These are phyloP conservation scores for Porodaedalea pini DNA, from an alignment of 1,284 basidiomycete species.

Conservation along the genomic window DNA sequence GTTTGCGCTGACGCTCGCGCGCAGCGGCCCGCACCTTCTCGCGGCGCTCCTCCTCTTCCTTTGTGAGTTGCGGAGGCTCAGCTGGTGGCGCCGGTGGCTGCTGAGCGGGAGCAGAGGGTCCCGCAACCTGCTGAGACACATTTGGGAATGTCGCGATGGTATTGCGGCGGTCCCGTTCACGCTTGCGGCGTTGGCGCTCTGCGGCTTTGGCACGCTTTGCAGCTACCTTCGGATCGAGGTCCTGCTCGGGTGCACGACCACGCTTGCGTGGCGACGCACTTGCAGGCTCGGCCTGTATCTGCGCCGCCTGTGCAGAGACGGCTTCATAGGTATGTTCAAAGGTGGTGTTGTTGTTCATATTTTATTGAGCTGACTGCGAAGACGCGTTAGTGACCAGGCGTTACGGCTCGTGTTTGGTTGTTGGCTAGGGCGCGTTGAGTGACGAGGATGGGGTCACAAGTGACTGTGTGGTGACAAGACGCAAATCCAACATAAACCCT, in stretches of 20 bases:
- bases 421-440: neutral
- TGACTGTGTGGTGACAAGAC: conserved; percentile 14
- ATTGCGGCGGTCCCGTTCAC: conserved; percentile 57
- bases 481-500: neutral
- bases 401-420: conserved; percentile 1
- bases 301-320: neutral
- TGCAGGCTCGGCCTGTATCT: neutral
- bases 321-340: conserved; percentile 11
- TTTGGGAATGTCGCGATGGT: conserved; percentile 30
- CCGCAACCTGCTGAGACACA: conserved; percentile 23
- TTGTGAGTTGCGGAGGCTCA: conserved; percentile 19
- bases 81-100: conserved; percentile 25
- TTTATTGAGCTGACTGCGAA: neutral
- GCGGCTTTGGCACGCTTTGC: conserved; percentile 76
- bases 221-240: conserved; percentile 15
- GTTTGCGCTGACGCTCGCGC: conserved; percentile 73
- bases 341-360: neutral
- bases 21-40: conserved; percentile 70
- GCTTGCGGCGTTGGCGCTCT: conserved; percentile 72
- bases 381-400: conserved; percentile 3
- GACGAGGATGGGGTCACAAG: conserved; percentile 7
- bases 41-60: conserved; percentile 58
- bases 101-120: conserved; percentile 16
- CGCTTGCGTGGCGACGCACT: conserved; percentile 9
- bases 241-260: conserved; percentile 5